Evolutionary conservation across 2,329 filamentous ascomycete species (phyloP).

Genomic region (Elsinoe necatrix): DNA sequence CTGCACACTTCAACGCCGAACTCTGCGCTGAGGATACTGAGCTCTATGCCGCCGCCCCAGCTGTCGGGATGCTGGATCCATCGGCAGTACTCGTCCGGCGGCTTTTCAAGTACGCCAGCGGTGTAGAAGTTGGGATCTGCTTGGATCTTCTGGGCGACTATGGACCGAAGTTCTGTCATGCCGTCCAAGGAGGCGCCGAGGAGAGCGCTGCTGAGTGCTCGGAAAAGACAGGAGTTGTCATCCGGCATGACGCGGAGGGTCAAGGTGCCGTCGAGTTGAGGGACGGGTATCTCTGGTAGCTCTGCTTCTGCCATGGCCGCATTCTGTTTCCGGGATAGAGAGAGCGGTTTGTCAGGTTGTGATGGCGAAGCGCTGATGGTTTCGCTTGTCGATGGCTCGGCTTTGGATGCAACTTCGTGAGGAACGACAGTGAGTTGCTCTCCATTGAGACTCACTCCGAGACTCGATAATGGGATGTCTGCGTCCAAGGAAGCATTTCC

Average conservation of each 20-base stretch:
- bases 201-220: conserved; percentile 75
- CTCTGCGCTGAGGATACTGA: conserved; percentile 73
- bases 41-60: conserved; percentile 89
- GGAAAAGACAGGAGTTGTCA: conserved; percentile 91
- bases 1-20: conserved; percentile 81
- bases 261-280: conserved; percentile 47
- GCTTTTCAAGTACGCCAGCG: conserved; percentile 64
- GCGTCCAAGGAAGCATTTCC: conserved; percentile 47
- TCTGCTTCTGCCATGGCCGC: conserved; percentile 43
- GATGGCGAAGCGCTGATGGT: conserved; percentile 24
- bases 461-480: conserved; percentile 44
- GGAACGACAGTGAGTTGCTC: conserved; percentile 59
- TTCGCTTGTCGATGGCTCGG: conserved; percentile 19
- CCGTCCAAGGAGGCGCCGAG: conserved; percentile 53
- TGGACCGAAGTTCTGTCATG: conserved; percentile 63
- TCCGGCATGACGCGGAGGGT: conserved; percentile 92
- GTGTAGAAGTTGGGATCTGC: conserved; percentile 63
- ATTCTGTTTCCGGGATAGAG: conserved; percentile 37
- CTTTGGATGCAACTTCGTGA: not conserved
- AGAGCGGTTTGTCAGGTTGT: conserved; percentile 29
- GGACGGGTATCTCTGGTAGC: conserved; percentile 53
- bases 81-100: conserved; percentile 64
- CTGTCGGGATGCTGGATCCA: conserved; percentile 73
- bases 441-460: conserved; percentile 56
- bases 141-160: conserved; percentile 73